Evolutionary conservation across 208 protist genomes (phyloP).

Genomic region (Herpetomonas samuelpessoai): DNA sequence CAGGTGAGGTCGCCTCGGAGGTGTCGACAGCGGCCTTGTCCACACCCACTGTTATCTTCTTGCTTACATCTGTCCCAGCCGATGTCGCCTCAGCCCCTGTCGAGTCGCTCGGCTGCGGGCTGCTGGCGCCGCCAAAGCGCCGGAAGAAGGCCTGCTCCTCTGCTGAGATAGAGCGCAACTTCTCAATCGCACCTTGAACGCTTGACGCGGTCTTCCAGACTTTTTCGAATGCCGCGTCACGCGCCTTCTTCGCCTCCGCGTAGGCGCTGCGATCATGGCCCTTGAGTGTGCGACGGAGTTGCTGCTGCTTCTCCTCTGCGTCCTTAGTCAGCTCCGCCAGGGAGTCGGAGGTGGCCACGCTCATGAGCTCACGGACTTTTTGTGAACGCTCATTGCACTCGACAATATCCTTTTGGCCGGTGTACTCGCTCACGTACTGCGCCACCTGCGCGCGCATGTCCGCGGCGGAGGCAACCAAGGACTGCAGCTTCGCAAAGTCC

Average conservation of each 20-base stretch:
- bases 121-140: conserved; percentile 15
- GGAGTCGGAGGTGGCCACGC: conserved; percentile 31
- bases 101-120: neutral
- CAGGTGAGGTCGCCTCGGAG: no score
- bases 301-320: conserved; percentile 35
- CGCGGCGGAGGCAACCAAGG: conserved; percentile 3
- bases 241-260: conserved; percentile 25
- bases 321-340: conserved; percentile 30
- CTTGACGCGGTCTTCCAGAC: conserved; percentile 38
- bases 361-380: conserved; percentile 37
- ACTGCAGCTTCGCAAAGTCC: conserved; percentile 10
- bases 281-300: conserved; percentile 34
- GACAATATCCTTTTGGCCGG: conserved; percentile 29
- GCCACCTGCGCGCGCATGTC: conserved; percentile 6
- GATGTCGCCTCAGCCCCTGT: no score
- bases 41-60: no score
- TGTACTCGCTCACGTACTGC: conserved; percentile 14
- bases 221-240: conserved; percentile 34
- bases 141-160: conserved; percentile 44
- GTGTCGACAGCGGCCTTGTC: no score
- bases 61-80: no score
- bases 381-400: conserved; percentile 25
- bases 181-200: conserved; percentile 27
- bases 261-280: conserved; percentile 34
- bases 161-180: conserved; percentile 39